Base-by-base conservation (phyloP, 2,329 filamentous ascomycete genomes). In the Hypoxylon sp. region DNA sequence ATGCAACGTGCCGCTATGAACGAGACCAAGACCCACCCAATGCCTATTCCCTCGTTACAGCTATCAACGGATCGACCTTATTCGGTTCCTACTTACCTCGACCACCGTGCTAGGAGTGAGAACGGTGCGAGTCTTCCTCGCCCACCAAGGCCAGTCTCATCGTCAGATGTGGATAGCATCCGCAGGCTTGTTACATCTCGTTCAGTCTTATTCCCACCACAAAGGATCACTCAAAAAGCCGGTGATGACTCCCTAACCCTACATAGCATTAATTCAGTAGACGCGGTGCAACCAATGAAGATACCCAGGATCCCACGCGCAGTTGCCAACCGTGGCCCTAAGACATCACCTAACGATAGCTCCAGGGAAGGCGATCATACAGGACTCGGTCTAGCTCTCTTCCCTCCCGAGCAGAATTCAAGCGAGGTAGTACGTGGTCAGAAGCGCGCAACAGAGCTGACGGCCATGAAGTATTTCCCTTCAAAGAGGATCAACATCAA, bases 241-340 rank as follows among this genome's bases (percentile, higher is more conserved):
- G 33, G 57, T 16, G n/a, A 20, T 18, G 32, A 57, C 24, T 11
- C 22, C n/a, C 20, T 28, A 5, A 7, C 12, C 2, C 18, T 18
- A 36, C 40, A 4, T 11, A 30, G 16, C 12, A 30, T n/a, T 44
- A 7, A 22, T 11, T 7, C 9, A 26, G 32, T 38, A 14, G 44
- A 53, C 5, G 4, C 30, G 18, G 40, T 16, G 42, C 16, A 12
- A 5, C 26, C 3, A 2, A 38, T 28, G 6, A 18, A n/a, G 18
- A 2, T 38, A 11, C 26, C 45, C 3, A 50, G 14, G n/a, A 24
- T 30, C 30, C 44, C 49, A 38, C 66, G 63, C 9, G 28, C 38
- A 7, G 53, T 68, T 52, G 66, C 63, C 8, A 66, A 49, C n/a
- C 66, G 63, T 28, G 66, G 66, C 45, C 61, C 63, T 11, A 20